Evolutionary conservation across 1,284 basidiomycete genomes (phyloP), one percentile per base, ranked within the genome.

Genomic region (Cerrena zonata): DNA sequence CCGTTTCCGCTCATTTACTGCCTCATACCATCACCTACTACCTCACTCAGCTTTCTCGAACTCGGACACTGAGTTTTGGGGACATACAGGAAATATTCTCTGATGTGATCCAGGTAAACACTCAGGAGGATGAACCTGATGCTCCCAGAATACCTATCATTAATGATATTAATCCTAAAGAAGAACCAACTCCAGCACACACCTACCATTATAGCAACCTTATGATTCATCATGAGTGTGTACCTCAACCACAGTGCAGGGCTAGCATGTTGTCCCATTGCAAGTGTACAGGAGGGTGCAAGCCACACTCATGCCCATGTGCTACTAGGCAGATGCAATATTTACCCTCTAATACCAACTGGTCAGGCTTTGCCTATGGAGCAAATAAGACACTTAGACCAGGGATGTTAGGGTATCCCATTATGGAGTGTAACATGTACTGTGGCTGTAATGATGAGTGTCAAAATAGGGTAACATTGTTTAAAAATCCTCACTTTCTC

Each of bases 341-440:
- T 7, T 34, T 34, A 15, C 30, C 30, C 7, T 7, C 7, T 7
- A 7, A 34, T 7, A 62, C 30, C 48, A 63, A 5, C n/a, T n/a
- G n/a, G 61, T 66, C 1, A 83, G 83, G 1, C 91, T 34, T 91
- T 61, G 69, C 79, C n/a, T 93, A 91, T 61, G 77, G 86, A 55
- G 65, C 66, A 47, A 72, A 72, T 50, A 83, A 84, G 10, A 65
- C 66, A 23, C 61, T 91, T 34, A 7, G 15, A 7, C 30, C 30
- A 19, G 34, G 57, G 45, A 58, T 5, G 59, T 67, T 11, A 7
- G 75, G 75, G 5, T 78, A 79, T 48, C 85, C 91, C 0, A 84
- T 94, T 30, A 91, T 89, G 61, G 93, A 95, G 66, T 96, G 93
- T 65, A 91, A 93, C 60, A 81, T 79, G 42, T 70, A 81, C 13